Evolutionary conservation across 2,329 filamentous ascomycete species (phyloP), one percentile per base, ranked within the genome.

Genomic region (Fusarium pseudoanthophilum): DNA sequence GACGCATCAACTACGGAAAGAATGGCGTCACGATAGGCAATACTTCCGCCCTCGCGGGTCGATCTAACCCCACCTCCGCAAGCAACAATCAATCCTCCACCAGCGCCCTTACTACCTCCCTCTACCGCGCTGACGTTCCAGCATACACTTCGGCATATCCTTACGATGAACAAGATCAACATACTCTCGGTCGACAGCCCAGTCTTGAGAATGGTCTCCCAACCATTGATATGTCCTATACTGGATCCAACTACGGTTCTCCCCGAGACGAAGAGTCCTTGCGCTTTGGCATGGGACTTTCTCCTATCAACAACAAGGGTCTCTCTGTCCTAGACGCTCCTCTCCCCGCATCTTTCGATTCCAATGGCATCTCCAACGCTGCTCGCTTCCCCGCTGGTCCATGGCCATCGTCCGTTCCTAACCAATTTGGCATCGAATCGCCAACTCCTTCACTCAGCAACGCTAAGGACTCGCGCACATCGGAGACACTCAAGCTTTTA

Each of bases 241-340:
- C 86, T 18, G 83, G 86, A 59, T 91, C 89, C 2, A 85, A 83
- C 72, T 97, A 95, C 80, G 95, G 95, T 73, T 98, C 95, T 20
- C 95, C 95, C 14, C 90, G 92, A 58, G 93, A 95, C 76, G 89
- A 92, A 67, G 86, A 88, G 53, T 77, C 84, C 18, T 84, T 81
- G 61, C 85, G 89, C 39, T 85, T 88, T 37, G 90, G 93, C n/a
- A 87, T 95, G 43, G 93, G 93, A 30, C 88, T 96, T 59, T 97
- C 95, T 20, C 94, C 95, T 1, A 88, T 88, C 56, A 89, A 90
- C 75, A 90, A 90, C 60, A 92, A 90, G 75, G 89, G 88, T 6
- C 82, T 97, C n/a, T 96, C 93, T n/a, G 93, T 97, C 20, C 88
- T 98, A 71, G 95, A 98, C 83, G 96, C 95, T 5, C 95, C 94